phyloP scores from a whole-genome alignment of 2,329 filamentous ascomycete species.

The Aureobasidium sp. region DNA sequence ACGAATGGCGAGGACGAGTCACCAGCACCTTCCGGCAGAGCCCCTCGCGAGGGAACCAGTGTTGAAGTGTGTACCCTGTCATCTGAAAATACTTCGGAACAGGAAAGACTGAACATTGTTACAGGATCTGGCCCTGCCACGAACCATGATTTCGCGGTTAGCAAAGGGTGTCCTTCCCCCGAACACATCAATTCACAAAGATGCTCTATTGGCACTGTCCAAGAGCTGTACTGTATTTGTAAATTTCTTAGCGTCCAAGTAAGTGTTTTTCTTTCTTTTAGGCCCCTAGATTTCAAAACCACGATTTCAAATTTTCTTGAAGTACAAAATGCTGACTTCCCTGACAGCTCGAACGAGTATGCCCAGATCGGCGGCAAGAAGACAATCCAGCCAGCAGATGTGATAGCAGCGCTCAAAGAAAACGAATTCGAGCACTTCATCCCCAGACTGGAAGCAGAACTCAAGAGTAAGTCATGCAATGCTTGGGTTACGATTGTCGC shows the following conservation, averaged over 20 bases:
- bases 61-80: constrained; percentile 34
- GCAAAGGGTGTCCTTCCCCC: constrained; percentile 73
- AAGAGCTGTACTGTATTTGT: constrained; percentile 81
- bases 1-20: constrained; percentile 34
- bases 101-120: neutral
- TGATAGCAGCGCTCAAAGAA: constrained; percentile 70
- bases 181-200: constrained; percentile 77
- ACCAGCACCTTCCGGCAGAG: constrained; percentile 22
- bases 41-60: constrained; percentile 28
- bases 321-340: neutral
- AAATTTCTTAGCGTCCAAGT: constrained; percentile 71
- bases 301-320: neutral
- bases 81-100: neutral
- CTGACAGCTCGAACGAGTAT: constrained; percentile 63
- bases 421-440: constrained; percentile 69
- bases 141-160: constrained; percentile 72
- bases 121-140: constrained; percentile 69
- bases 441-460: constrained; percentile 64
- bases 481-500: too few relatives aligned
- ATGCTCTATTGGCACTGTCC: constrained; percentile 69
- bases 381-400: constrained; percentile 68
- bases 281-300: neutral
- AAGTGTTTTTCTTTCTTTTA: constrained; percentile 33
- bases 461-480: constrained; percentile 62
- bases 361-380: constrained; percentile 63